Conservation (phyloP, 176 grass and related monocot species). For the Pharus latifolius region DNA sequence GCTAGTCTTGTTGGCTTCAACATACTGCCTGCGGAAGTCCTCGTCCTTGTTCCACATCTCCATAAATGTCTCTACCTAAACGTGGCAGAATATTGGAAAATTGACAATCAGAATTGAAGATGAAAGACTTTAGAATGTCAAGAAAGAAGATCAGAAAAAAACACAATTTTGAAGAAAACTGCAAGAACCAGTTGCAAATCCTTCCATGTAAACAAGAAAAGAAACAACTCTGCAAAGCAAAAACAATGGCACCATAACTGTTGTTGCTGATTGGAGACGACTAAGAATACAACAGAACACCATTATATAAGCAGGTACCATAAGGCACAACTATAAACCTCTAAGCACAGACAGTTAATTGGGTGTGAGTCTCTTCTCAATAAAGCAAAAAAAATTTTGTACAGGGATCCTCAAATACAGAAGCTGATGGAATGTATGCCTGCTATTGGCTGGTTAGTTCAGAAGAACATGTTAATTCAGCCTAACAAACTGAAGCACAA, state of each 20-base stretch:
- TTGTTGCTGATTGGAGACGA: neutral
- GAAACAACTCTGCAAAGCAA: too few relatives aligned
- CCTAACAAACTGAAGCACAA: neutral
- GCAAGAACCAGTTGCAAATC: neutral
- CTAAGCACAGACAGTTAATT: too few relatives aligned
- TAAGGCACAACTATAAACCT: neutral
- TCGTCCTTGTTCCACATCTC: constrained; percentile 64
- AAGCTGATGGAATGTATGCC: neutral
- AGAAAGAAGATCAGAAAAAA: neutral
- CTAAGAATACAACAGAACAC: neutral
- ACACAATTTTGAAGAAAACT: neutral
- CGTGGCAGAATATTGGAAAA: neutral
- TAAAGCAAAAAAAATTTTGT: neutral
- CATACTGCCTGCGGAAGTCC: constrained; percentile 66
- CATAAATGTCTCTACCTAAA: constrained; percentile 62
- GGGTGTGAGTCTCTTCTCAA: too few relatives aligned
- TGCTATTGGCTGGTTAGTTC: constrained; percentile 1
- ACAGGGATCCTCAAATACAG: neutral
- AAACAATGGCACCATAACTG: neutral
- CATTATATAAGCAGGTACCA: neutral
- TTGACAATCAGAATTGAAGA: neutral
- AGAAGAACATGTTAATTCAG: neutral
- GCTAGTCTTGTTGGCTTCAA: constrained; percentile 62
- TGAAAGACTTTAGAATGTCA: neutral
- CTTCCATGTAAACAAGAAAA: neutral